Evolutionary conservation across 2,329 filamentous ascomycete genomes (phyloP).

Genomic region (Neonectria sp.): DNA sequence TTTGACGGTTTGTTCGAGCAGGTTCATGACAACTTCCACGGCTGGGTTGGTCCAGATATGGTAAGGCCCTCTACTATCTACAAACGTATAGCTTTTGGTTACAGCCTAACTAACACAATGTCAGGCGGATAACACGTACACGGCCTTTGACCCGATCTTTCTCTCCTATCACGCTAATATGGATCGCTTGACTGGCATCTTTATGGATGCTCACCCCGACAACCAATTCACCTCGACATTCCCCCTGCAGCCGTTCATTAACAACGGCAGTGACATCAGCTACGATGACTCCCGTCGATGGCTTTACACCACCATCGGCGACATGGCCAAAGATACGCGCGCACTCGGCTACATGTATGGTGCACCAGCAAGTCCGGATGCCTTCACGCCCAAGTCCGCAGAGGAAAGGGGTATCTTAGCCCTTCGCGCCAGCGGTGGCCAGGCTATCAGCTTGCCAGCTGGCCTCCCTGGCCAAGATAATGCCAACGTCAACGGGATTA

Average conservation of each 20-base stretch:
- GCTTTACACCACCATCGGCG: conserved; percentile 24
- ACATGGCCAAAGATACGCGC: conserved; percentile 24
- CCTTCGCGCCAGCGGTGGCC: conserved; percentile 1
- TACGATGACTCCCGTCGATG: conserved; percentile 21
- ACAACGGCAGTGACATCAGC: conserved; percentile 5
- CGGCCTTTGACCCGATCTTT: conserved; percentile 28
- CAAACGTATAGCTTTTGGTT: no score
- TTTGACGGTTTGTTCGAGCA: conserved; percentile 30
- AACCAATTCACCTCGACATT: conserved; percentile 22
- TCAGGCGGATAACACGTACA: conserved; percentile 26
- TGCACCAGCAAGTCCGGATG: conserved; percentile 11
- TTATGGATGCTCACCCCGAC: conserved; percentile 18
- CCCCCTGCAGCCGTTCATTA: conserved; percentile 24
- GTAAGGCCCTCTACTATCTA: neutral
- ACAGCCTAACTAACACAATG: neutral
- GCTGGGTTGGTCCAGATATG: conserved; percentile 29
- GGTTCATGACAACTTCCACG: conserved; percentile 30
- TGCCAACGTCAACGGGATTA: neutral
- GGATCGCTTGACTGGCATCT: conserved; percentile 21
- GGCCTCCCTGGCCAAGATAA: neutral
- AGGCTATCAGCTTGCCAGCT: conserved; percentile 13
- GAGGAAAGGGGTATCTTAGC: neutral
- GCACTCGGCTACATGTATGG: conserved; percentile 23
- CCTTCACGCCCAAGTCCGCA: conserved; percentile 5
- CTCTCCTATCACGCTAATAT: conserved; percentile 33